A percentile compares a stretch with the other conserved stretches of the same genome.
Conservation (phyloP, 202 grass and related monocot genomes). For the Musa balbisiana region DNA sequence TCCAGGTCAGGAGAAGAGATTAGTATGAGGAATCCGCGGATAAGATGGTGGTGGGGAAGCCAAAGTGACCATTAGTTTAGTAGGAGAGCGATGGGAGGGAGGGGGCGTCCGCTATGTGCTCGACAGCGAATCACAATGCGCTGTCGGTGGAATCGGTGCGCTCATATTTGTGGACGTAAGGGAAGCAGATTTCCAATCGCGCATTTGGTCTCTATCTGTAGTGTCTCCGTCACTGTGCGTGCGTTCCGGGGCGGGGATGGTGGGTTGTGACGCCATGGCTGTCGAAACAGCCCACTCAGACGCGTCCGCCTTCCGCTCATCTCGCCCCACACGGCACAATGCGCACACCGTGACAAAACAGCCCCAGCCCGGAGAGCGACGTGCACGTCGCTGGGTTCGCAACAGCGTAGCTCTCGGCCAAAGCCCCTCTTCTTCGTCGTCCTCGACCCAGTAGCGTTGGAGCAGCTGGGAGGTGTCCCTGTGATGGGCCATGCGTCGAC, state of each 20-base stretch:
- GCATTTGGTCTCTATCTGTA: too few relatives aligned
- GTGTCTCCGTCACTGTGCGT: background rate
- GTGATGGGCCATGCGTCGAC: background rate
- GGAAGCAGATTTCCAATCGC: background rate
- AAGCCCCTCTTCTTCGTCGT: background rate
- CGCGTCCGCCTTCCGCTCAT: background rate
- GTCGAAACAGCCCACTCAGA: background rate
- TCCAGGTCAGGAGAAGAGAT: slow-evolving; percentile 11
- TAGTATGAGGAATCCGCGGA: background rate
- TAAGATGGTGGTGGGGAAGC: background rate
- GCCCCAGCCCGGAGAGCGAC: background rate
- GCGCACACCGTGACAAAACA: background rate
- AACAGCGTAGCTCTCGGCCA: background rate
- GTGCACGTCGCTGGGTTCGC: background rate
- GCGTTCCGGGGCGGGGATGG: background rate
- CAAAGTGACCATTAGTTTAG: background rate
- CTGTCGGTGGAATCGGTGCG: background rate
- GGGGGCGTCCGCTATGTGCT: background rate
- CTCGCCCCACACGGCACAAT: background rate
- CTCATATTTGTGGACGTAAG: background rate
- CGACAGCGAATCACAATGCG: too few relatives aligned
- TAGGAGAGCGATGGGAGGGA: background rate
- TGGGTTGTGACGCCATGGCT: slow-evolving; percentile 1
- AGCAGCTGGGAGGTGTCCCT: background rate
- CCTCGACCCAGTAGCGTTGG: background rate